A percentile compares a stretch with the other conserved stretches of the same genome.
Conservation (phyloP, 306 rosid species). For the Potentilla sterilis region DNA sequence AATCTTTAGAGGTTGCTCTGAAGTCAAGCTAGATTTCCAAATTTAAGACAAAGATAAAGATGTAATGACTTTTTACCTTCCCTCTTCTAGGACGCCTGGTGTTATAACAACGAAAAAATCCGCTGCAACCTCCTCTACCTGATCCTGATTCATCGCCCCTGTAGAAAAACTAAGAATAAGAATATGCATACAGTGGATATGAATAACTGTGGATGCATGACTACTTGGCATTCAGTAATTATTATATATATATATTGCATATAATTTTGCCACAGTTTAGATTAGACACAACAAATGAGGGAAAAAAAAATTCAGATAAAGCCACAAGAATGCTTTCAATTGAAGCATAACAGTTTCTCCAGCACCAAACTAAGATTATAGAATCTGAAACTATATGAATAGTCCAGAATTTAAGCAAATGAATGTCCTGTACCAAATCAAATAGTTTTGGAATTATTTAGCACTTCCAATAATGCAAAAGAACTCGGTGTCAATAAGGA, state of each 20-base stretch:
- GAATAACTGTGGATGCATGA: neutral
- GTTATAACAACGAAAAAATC: constrained; percentile 74
- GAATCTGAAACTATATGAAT: neutral
- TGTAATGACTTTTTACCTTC: constrained; percentile 50
- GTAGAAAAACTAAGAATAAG: constrained; percentile 23
- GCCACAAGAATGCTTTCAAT: neutral
- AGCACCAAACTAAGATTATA: neutral
- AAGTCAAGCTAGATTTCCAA: constrained; percentile 14
- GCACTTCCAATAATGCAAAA: neutral
- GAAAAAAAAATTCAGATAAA: neutral
- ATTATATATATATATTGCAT: neutral
- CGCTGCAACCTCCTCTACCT: constrained; percentile 64
- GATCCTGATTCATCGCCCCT: constrained; percentile 88
- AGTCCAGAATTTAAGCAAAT: neutral
- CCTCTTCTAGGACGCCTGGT: constrained; percentile 50
- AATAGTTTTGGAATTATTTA: neutral
- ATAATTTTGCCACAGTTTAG: neutral
- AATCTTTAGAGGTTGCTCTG: neutral
- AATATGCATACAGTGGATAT: neutral
- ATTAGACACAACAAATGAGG: neutral
- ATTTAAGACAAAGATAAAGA: neutral
- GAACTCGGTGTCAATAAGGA: neutral
- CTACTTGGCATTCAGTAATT: neutral
- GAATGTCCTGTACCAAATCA: neutral
- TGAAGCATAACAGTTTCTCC: neutral